These are phyloP conservation scores for Bipolaris zeicola DNA, from an alignment of 2,329 filamentous ascomycete species.

Conservation along the genomic window DNA sequence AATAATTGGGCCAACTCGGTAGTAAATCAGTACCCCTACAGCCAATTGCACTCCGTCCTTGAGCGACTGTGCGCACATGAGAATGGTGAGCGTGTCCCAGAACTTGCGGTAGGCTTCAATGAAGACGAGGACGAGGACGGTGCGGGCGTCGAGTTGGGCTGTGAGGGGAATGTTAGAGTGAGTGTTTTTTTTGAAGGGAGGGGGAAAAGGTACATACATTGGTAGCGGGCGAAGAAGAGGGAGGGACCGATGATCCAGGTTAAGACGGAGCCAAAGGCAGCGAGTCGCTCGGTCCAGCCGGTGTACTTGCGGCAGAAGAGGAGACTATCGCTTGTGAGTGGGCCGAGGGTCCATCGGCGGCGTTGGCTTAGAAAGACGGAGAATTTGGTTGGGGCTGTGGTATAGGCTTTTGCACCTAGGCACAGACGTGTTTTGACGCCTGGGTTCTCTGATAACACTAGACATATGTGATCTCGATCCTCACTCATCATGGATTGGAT, in stretches of 20 bases:
- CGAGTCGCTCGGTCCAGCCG: slow-evolving; percentile 6
- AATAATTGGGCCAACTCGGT: not conserved
- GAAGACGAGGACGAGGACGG: not conserved
- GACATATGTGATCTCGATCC: slow-evolving; percentile 11
- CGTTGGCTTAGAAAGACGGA: slow-evolving; percentile 12
- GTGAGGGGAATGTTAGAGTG: not conserved
- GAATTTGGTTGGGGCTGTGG: not conserved
- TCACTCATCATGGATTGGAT: slow-evolving; percentile 11
- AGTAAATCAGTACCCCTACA: not conserved
- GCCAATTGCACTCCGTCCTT: not conserved
- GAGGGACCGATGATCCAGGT: slow-evolving; percentile 5
- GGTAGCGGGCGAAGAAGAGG: slow-evolving; percentile 2
- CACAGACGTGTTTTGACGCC: slow-evolving; percentile 8
- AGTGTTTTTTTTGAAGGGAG: no score
- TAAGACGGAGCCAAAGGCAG: slow-evolving; percentile 3
- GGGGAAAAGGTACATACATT: not conserved
- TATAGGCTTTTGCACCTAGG: slow-evolving; percentile 6
- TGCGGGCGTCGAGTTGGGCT: not conserved
- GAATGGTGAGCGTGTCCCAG: not conserved
- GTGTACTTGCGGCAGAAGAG: slow-evolving; percentile 7
- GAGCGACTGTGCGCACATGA: not conserved
- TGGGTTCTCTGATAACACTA: slow-evolving; percentile 5
- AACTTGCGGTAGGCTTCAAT: slow-evolving; percentile 1
- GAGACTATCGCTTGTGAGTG: slow-evolving; percentile 7
- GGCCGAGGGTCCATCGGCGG: slow-evolving; percentile 11